Percentiles rank a stretch among this genome's conserved stretches.
Conservation (phyloP, 371 early-diverging fungal species). For the Coemansia sp. region DNA sequence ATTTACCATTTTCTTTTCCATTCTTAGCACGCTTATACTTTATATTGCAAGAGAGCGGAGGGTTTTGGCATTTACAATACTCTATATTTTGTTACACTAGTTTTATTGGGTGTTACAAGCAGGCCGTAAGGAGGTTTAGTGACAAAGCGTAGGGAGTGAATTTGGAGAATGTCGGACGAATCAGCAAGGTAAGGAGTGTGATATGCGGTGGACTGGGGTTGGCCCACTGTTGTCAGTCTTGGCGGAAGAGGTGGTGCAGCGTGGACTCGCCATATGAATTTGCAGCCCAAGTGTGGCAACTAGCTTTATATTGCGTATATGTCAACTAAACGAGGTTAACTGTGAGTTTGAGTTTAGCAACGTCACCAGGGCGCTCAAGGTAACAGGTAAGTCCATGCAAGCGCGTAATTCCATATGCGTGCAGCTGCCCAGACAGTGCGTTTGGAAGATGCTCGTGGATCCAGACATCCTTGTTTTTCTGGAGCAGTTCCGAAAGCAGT, state of each 20-base stretch:
- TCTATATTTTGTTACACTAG: not conserved
- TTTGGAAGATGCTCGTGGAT: not conserved
- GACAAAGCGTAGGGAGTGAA: not conserved
- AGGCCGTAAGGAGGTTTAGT: no score
- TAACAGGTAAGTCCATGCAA: constrained; percentile 40
- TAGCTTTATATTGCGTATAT: not conserved
- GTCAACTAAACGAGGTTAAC: not conserved
- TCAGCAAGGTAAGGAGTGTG: constrained; percentile 20
- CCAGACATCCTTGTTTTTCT: no score
- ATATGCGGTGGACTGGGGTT: not conserved
- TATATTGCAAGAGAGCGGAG: not conserved
- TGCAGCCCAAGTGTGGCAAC: no score
- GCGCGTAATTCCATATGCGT: not conserved
- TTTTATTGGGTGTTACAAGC: not conserved
- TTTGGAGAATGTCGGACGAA: constrained; percentile 21
- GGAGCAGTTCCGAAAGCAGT: not conserved
- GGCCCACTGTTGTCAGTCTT: no score
- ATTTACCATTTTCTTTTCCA: not conserved
- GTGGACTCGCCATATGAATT: no score
- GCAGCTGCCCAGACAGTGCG: not conserved
- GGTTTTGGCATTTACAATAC: not conserved
- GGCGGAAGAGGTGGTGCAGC: no score
- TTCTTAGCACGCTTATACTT: not conserved
- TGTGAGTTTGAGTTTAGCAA: not conserved
- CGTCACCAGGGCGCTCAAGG: constrained; percentile 33